These are phyloP conservation scores for Cruciata laevipes DNA, from an alignment of 257 asterid species.

Conservation along the genomic window DNA sequence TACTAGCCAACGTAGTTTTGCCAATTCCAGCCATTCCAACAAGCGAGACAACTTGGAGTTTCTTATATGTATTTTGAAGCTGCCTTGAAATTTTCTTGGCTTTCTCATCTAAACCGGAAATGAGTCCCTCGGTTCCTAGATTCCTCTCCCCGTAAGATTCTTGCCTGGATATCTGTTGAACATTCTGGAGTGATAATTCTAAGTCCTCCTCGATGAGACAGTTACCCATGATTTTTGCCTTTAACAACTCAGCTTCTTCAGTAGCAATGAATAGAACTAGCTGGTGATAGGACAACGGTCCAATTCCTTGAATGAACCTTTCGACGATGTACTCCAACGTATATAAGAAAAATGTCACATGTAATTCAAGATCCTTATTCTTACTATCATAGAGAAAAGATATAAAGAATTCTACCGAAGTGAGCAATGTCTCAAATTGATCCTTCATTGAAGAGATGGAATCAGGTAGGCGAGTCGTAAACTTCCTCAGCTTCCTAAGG, in stretches of 20 bases:
- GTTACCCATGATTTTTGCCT: not conserved
- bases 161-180: not conserved
- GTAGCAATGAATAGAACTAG: not conserved
- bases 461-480: not conserved
- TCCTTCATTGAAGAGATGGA: not conserved
- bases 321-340: slow-evolving; percentile 9
- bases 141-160: not conserved
- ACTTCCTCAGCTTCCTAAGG: slow-evolving; percentile 4
- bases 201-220: not conserved
- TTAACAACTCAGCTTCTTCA: not conserved
- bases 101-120: not conserved
- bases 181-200: not conserved
- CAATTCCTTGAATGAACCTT: not conserved
- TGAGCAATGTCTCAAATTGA: not conserved
- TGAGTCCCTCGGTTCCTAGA: not conserved
- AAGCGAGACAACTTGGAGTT: not conserved
- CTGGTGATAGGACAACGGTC: not conserved
- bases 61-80: not conserved
- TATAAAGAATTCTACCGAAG: not conserved
- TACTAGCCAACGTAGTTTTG: not conserved
- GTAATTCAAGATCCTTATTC: not conserved
- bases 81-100: not conserved
- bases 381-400: not conserved
- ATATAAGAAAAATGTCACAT: not conserved
- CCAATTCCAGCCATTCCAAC: slow-evolving; percentile 15